phyloP scores from a whole-genome alignment of 2,329 filamentous ascomycete species.

The Colletotrichum sp. region DNA sequence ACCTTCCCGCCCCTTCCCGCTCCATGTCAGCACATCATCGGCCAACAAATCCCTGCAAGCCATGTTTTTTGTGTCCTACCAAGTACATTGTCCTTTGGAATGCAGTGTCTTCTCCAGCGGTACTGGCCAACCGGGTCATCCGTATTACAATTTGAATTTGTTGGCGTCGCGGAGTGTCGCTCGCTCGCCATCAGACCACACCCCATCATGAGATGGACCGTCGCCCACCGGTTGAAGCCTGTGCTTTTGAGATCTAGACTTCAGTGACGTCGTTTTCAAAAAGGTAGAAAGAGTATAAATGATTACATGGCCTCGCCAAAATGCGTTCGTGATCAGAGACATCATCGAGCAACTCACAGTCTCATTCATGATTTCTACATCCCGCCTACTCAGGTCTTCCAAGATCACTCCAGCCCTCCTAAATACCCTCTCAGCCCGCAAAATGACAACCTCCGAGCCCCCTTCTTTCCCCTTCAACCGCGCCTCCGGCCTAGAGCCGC shows the following conservation, averaged over 20 bases:
- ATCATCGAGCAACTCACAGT: not conserved
- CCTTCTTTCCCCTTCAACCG: constrained; percentile 44
- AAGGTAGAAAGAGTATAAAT: not conserved
- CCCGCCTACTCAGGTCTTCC: not conserved
- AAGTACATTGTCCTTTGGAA: not conserved
- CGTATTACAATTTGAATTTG: not conserved
- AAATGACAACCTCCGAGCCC: constrained; percentile 1
- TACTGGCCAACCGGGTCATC: not conserved
- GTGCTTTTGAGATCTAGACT: not conserved
- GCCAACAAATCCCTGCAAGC: not conserved
- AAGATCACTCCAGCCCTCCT: not conserved
- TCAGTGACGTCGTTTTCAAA: not conserved
- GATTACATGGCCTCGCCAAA: not conserved
- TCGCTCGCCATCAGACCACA: not conserved
- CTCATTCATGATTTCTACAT: not conserved
- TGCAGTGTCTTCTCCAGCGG: not conserved
- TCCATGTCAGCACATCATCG: not conserved
- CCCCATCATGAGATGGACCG: not conserved
- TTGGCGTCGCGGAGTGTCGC: not conserved
- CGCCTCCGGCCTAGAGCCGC: constrained; percentile 42
- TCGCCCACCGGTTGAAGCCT: not conserved
- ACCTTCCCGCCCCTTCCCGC: not conserved
- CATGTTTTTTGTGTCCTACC: not conserved
- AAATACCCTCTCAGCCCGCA: not conserved
- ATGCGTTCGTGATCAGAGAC: too few species aligned